Evolutionary conservation across 2,329 filamentous ascomycete genomes (phyloP), one percentile per base, ranked within the genome.

Genomic region (Chaetomiaceae sp.): DNA sequence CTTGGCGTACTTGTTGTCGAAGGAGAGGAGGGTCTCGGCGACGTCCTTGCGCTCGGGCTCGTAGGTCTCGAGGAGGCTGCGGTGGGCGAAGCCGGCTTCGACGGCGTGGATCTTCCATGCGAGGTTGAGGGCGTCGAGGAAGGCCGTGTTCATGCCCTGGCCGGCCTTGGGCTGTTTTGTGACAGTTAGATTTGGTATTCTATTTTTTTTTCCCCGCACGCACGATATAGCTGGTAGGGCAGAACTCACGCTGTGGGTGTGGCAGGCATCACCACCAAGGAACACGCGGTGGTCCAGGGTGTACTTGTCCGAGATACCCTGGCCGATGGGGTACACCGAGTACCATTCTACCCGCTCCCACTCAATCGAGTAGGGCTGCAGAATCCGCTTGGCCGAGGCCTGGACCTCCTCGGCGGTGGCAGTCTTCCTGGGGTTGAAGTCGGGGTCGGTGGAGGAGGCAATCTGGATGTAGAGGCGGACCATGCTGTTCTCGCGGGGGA

Each of bases 21-120:
- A 96, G 66, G 86, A 78, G 11, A 96, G 77, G 0, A 96, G 79
- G 10, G 82, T 87, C 70, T 96, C 87, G 5, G 92, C 92, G 37
- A 95, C 86, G 52, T 86, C 78, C 67, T 89, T 91, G 53, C 91
- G 85, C 71, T 96, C 91, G 2, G 79, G 77, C 71, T 96, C 89
- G 68, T 96, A 97, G 0, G 91, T 94, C 57, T 84, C 81, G 46
- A 97, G 79, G 16, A 94, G 77, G 3, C 81, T 80, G 56, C 88
- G 85, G 27, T 84, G 73, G 1, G 90, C 89, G 61, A 95, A 89
- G 11, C 90, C 90, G 23, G 79, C 78, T 67, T 96, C 90, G 9
- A 96, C 92, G 32, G 88, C 84, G 66, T 96, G 91, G 47, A 96
- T 88, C 74, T 97, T 97, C 91, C 91, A 97, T 7, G 91, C 91